phyloP scores from a whole-genome alignment of 352 stramenopile species.

The Phytophthora pluvialis region DNA sequence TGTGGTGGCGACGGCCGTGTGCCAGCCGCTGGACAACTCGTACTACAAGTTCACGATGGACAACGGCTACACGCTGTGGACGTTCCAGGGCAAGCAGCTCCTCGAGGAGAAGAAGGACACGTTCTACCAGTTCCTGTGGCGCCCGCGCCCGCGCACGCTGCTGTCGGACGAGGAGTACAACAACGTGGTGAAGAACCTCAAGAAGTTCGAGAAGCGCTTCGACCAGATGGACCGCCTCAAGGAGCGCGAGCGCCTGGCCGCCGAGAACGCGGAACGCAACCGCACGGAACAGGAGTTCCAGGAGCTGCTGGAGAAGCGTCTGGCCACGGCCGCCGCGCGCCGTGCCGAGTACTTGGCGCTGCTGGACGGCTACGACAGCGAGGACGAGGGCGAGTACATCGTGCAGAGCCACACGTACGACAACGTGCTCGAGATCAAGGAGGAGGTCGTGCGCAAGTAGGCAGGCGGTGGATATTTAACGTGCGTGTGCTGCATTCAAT shows the following conservation, averaged over 20 bases:
- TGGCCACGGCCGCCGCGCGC: constrained; percentile 27
- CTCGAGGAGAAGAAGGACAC: constrained; percentile 96
- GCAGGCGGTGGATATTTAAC: constrained; percentile 38
- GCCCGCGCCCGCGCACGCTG: constrained; percentile 94
- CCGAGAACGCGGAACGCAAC: constrained; percentile 74
- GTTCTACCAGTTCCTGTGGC: constrained; percentile 95
- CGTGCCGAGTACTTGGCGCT: constrained; percentile 75
- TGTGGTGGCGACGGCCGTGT: constrained; percentile 95
- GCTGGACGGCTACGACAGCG: constrained; percentile 80
- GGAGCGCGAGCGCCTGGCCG: constrained; percentile 76
- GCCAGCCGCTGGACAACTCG: constrained; percentile 94
- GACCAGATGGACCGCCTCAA: constrained; percentile 88
- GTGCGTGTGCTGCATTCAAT: constrained; percentile 1
- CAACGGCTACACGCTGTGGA: constrained; percentile 98
- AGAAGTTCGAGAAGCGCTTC: constrained; percentile 96
- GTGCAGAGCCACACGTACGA: constrained; percentile 79
- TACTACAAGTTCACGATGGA: constrained; percentile 99
- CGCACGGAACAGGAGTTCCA: constrained; percentile 75
- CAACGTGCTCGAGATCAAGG: constrained; percentile 68
- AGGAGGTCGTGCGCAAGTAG: constrained; percentile 81
- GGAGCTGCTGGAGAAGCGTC: constrained; percentile 62
- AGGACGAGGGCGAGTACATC: constrained; percentile 88
- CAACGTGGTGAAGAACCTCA: constrained; percentile 97
- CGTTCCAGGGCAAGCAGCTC: constrained; percentile 97
- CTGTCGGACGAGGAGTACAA: constrained; percentile 93